Conservation (phyloP, 2,329 filamentous ascomycete genomes). For the Sclerotinia subarctica region DNA sequence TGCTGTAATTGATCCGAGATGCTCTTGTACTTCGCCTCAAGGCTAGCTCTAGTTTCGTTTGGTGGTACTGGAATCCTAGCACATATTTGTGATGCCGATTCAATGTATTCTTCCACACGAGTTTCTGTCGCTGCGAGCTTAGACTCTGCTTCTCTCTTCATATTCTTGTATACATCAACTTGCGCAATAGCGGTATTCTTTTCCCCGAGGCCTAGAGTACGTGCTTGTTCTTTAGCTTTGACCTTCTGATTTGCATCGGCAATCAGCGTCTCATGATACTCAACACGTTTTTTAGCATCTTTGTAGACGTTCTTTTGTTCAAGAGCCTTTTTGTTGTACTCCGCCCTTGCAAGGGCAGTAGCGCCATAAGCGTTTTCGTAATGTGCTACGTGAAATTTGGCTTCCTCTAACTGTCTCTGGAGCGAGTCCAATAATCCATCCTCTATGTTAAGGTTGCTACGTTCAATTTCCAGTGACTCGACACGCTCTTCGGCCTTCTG, state of each 20-base stretch:
- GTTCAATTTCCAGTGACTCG: slow-evolving; percentile 51
- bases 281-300: slow-evolving; percentile 42
- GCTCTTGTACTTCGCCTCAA: slow-evolving; percentile 53
- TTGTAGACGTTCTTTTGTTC: slow-evolving; percentile 40
- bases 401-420: slow-evolving; percentile 54
- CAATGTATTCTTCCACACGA: slow-evolving; percentile 52
- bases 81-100: slow-evolving; percentile 53
- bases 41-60: slow-evolving; percentile 58
- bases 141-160: slow-evolving; percentile 46
- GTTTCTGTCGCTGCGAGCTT: slow-evolving; percentile 48
- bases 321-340: slow-evolving; percentile 44
- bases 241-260: slow-evolving; percentile 55
- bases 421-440: slow-evolving; percentile 64
- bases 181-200: slow-evolving; percentile 60
- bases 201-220: slow-evolving; percentile 52
- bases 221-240: slow-evolving; percentile 47
- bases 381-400: slow-evolving; percentile 45
- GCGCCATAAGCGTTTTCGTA: slow-evolving; percentile 55
- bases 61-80: slow-evolving; percentile 60
- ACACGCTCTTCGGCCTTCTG: slow-evolving; percentile 61
- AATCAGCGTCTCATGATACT: slow-evolving; percentile 44
- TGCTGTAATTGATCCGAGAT: slow-evolving; percentile 57
- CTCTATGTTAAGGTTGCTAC: slow-evolving; percentile 65
- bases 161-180: slow-evolving; percentile 48
- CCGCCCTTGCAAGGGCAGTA: slow-evolving; percentile 48